These are phyloP conservation scores for Keithomyces neogunnii DNA, from an alignment of 2,329 filamentous ascomycete species.

Conservation along the genomic window DNA sequence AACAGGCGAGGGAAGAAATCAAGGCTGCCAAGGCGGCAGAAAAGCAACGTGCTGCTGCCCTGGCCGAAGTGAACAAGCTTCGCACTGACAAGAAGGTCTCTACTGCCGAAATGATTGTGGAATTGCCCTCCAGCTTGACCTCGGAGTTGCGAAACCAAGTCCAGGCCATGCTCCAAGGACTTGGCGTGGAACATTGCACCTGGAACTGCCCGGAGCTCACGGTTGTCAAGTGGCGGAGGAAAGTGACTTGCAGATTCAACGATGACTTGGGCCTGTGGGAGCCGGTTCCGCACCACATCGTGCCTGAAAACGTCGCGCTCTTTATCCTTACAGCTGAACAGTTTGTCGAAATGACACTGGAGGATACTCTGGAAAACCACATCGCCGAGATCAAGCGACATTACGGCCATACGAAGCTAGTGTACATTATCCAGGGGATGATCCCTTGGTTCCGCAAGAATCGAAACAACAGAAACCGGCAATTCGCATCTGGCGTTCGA, in stretches of 20 bases:
- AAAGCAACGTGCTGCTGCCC: conserved; percentile 55
- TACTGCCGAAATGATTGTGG: conserved; percentile 68
- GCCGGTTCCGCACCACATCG: conserved; percentile 43
- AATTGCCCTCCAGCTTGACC: conserved; percentile 52
- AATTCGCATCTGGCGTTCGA: conserved; percentile 58
- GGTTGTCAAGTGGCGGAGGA: conserved; percentile 61
- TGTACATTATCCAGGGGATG: conserved; percentile 69
- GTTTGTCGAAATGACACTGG: conserved; percentile 53
- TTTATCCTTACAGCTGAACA: conserved; percentile 54
- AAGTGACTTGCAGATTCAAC: conserved; percentile 55
- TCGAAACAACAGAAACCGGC: conserved; percentile 55
- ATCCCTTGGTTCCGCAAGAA: conserved; percentile 60
- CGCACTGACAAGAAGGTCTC: conserved; percentile 67
- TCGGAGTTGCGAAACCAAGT: conserved; percentile 36
- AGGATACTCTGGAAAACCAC: conserved; percentile 48
- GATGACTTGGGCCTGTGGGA: conserved; percentile 56
- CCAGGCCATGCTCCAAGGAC: conserved; percentile 38
- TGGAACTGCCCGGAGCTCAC: conserved; percentile 39
- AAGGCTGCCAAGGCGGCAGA: conserved; percentile 55
- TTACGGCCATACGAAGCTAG: conserved; percentile 44
- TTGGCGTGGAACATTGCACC: conserved; percentile 37
- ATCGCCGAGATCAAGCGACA: conserved; percentile 43
- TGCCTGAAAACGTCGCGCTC: conserved; percentile 52
- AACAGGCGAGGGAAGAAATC: conserved; percentile 46
- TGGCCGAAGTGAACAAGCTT: conserved; percentile 66